Conservation (phyloP, 2,329 filamentous ascomycete genomes). For the Microsporum audouinii region DNA sequence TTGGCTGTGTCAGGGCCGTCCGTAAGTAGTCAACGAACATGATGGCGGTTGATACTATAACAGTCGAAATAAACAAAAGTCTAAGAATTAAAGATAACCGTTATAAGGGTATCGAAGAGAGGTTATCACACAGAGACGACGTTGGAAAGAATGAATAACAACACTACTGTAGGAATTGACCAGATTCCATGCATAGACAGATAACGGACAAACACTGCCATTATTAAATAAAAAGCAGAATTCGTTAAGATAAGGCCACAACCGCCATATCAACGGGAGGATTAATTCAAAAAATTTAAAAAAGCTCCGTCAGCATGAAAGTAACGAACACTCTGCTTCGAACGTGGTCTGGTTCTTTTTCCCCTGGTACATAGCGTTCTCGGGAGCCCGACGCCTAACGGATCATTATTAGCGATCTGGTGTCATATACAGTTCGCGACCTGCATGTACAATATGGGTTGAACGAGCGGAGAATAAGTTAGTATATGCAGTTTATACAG, state of each 20-base stretch:
- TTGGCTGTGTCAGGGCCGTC: slow-evolving; percentile 1
- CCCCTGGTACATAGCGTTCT: not conserved
- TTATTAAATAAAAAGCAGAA: not conserved
- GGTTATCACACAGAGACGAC: not conserved
- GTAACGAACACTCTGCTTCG: not conserved
- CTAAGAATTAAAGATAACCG: not conserved
- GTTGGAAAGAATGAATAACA: not conserved
- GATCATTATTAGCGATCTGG: not conserved
- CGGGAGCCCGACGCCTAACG: not conserved
- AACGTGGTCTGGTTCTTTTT: not conserved
- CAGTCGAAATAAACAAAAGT: not conserved
- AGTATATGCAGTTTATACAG: not conserved
- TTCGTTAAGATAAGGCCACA: not conserved
- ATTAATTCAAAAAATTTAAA: not conserved
- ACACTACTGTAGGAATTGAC: not conserved
- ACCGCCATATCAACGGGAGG: not conserved
- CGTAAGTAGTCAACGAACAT: slow-evolving; percentile 6
- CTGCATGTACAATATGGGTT: not conserved
- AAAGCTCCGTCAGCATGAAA: not conserved
- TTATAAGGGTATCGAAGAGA: not conserved
- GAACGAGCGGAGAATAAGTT: not conserved
- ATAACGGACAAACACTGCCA: not conserved
- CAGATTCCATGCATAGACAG: not conserved
- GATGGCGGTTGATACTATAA: not conserved
- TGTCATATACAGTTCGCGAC: not conserved